A percentile compares a stretch with the other conserved stretches of the same genome.
Conservation (phyloP, 2,329 filamentous ascomycete genomes). For the Didymella glomerata region DNA sequence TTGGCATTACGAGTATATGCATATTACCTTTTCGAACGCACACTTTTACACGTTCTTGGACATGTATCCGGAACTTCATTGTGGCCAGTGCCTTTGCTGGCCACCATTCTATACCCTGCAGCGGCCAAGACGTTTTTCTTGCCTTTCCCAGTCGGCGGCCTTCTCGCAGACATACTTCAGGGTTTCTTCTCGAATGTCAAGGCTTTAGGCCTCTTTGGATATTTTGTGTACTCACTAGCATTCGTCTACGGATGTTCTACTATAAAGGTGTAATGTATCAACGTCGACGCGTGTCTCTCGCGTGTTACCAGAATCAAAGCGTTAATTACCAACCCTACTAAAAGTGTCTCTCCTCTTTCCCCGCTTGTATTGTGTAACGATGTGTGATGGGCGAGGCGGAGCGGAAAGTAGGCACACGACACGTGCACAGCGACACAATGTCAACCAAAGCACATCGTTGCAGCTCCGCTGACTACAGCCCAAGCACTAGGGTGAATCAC, state of each 20-base stretch:
- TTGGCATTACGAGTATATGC: conserved; percentile 33
- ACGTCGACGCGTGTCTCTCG: conserved; percentile 17
- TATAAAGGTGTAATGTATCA: conserved; percentile 43
- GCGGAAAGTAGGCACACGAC: conserved; percentile 1
- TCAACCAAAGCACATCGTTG: not conserved
- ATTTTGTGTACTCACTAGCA: conserved; percentile 23
- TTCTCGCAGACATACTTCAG: conserved; percentile 9
- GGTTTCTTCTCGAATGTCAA: conserved; percentile 6
- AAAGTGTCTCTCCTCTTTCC: conserved; percentile 19
- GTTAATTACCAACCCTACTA: conserved; percentile 4
- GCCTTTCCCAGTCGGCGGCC: conserved; percentile 11
- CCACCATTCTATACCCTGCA: conserved; percentile 31
- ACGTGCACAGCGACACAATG: conserved; percentile 1
- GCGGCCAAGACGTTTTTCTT: conserved; percentile 21
- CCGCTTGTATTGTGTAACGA: not conserved
- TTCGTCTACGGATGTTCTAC: conserved; percentile 28
- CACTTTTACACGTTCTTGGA: conserved; percentile 25
- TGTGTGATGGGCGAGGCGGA: conserved; percentile 1
- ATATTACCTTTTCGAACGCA: conserved; percentile 27
- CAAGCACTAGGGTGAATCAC: not conserved
- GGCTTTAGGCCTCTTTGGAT: conserved; percentile 28
- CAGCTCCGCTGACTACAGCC: not conserved
- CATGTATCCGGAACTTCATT: conserved; percentile 20
- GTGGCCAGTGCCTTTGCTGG: conserved; percentile 19
- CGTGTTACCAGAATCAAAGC: conserved; percentile 1